Evolutionary conservation across 371 early-diverging fungal genomes (phyloP).

Genomic region (Rhizopus stolonifer): DNA sequence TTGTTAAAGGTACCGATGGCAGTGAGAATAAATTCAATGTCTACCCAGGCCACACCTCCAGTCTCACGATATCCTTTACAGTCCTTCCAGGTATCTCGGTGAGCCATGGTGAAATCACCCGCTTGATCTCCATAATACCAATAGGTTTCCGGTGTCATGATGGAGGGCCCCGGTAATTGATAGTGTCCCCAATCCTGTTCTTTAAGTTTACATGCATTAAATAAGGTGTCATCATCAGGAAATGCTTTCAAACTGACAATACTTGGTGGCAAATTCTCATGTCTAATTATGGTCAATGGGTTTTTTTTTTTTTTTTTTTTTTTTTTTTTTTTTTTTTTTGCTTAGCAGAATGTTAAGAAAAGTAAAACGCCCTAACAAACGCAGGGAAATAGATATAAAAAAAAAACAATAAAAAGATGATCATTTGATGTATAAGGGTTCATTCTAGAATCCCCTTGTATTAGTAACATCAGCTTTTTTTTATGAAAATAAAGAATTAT

Average conservation of each 20-base stretch:
- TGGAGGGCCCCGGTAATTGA: conserved; percentile 19
- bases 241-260: conserved; percentile 38
- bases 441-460: too few species aligned
- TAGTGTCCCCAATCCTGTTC: conserved; percentile 43
- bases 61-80: conserved; percentile 43
- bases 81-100: conserved; percentile 45
- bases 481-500: too few species aligned
- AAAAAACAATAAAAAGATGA: too few species aligned
- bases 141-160: conserved; percentile 29
- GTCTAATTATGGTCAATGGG: too few species aligned
- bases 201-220: conserved; percentile 30
- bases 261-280: conserved; percentile 40
- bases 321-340: too few species aligned
- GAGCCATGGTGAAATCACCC: conserved; percentile 49
- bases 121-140: conserved; percentile 39
- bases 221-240: conserved; percentile 39
- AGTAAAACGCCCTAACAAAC: too few species aligned
- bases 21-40: conserved; percentile 46
- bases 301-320: too few species aligned
- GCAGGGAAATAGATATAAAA: too few species aligned
- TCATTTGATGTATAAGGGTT: too few species aligned
- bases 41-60: conserved; percentile 49
- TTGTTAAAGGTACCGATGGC: conserved; percentile 39
- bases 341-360: too few species aligned
- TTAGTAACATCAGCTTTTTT: too few species aligned